Conservation (phyloP, 2,329 filamentous ascomycete species). For the Penicillium sp. region DNA sequence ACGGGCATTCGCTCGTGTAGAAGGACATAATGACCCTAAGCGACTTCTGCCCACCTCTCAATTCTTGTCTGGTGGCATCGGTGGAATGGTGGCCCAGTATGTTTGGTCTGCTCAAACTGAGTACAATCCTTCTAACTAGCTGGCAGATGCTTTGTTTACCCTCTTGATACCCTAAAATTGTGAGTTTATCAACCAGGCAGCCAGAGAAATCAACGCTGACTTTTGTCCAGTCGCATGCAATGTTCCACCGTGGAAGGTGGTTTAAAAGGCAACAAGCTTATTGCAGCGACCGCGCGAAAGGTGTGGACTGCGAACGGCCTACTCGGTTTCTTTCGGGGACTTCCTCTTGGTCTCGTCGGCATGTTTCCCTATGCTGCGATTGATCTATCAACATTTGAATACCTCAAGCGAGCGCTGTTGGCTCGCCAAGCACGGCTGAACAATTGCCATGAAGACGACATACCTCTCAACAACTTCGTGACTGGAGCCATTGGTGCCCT, state of each 20-base stretch:
- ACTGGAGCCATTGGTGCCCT: conserved; percentile 86
- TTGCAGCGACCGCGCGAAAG: conserved; percentile 73
- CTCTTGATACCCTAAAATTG: conserved; percentile 66
- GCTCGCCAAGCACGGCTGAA: conserved; percentile 61
- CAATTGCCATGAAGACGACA: conserved; percentile 75
- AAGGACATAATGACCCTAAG: conserved; percentile 78
- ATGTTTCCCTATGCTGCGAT: conserved; percentile 99
- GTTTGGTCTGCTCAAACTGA: conserved; percentile 8
- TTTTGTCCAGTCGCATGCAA: conserved; percentile 64
- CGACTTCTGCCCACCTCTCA: conserved; percentile 77
- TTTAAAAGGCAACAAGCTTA: conserved; percentile 72
- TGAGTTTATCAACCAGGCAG: conserved; percentile 32
- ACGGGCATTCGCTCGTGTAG: conserved; percentile 73
- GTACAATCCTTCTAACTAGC: conserved; percentile 18
- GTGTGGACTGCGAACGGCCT: conserved; percentile 76
- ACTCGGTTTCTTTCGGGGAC: conserved; percentile 76
- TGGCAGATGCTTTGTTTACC: conserved; percentile 79
- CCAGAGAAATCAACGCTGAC: conserved; percentile 6
- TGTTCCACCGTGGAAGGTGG: conserved; percentile 88
- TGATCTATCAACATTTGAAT: conserved; percentile 91
- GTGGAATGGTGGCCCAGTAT: conserved; percentile 91
- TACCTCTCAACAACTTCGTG: conserved; percentile 69
- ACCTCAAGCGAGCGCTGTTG: conserved; percentile 72
- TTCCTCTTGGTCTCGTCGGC: conserved; percentile 87
- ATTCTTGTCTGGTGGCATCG: conserved; percentile 83